These are phyloP conservation scores for Salix brachista DNA, from an alignment of 345 rosid genomes.

Conservation along the genomic window DNA sequence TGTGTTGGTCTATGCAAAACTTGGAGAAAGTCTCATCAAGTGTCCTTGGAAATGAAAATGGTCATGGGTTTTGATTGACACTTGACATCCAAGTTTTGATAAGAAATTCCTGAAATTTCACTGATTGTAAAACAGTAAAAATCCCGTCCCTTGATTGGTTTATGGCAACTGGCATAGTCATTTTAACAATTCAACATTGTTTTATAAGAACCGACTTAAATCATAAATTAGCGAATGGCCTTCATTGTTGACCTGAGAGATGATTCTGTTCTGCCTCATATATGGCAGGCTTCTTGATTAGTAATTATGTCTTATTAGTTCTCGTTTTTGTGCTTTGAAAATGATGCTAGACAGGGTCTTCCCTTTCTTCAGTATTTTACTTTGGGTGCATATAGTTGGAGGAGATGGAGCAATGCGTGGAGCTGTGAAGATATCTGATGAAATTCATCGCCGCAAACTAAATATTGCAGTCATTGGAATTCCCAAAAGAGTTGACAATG, in stretches of 20 bases:
- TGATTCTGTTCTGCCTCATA: background rate
- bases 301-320: background rate
- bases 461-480: conserved; percentile 56
- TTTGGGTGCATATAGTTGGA: conserved; percentile 67
- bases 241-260: background rate
- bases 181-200: background rate
- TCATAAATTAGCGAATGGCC: background rate
- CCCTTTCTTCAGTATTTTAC: background rate
- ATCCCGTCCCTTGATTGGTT: background rate
- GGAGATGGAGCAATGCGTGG: conserved; percentile 93
- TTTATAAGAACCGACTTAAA: background rate
- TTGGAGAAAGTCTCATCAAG: background rate
- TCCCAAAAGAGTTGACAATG: conserved; percentile 88
- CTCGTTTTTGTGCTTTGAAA: background rate
- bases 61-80: background rate
- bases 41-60: background rate
- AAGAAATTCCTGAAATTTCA: background rate
- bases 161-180: background rate
- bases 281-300: background rate
- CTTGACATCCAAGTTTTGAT: background rate
- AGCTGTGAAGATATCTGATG: conserved; percentile 62
- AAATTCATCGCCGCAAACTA: conserved; percentile 45
- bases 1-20: background rate
- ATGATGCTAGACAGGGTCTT: background rate
- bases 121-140: background rate